Percentiles rank a stretch among this genome's conserved stretches.
phyloP scores from a whole-genome alignment of 2,329 filamentous ascomycete species.

The Fusarium nurragi region DNA sequence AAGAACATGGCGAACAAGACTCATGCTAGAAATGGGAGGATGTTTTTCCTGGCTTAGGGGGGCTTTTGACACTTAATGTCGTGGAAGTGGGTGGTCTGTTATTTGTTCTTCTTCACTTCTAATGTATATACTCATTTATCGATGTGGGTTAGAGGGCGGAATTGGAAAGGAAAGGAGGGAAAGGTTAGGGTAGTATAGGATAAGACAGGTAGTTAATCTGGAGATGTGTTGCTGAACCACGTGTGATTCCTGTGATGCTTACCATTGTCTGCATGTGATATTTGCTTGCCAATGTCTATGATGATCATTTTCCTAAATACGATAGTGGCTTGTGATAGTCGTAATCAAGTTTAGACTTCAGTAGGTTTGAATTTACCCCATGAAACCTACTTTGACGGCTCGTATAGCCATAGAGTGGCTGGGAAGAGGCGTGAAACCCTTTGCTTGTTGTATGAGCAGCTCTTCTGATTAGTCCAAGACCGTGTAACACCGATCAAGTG shows the following conservation, averaged over 20 bases:
- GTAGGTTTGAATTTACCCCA: not conserved
- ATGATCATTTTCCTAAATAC: not conserved
- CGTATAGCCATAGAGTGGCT: not conserved
- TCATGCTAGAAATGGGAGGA: conserved; percentile 10
- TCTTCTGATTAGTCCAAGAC: not conserved
- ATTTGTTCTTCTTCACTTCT: conserved; percentile 22
- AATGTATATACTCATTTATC: conserved; percentile 28
- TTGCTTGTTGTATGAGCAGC: not conserved
- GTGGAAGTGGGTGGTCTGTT: conserved; percentile 11
- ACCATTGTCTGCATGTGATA: not conserved
- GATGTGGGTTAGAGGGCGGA: not conserved
- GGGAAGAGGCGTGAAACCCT: not conserved
- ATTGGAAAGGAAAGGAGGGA: not conserved
- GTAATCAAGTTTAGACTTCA: not conserved
- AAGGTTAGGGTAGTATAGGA: conserved; percentile 13
- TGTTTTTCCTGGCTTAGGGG: not conserved
- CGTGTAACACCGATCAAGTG: not conserved
- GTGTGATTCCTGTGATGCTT: not conserved
- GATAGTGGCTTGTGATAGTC: not conserved
- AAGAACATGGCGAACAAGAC: conserved; percentile 3
- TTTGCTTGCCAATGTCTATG: not conserved
- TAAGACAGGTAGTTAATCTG: conserved; percentile 35
- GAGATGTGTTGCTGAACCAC: conserved; percentile 17
- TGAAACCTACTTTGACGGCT: not conserved
- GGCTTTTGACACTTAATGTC: conserved; percentile 19